Base-by-base conservation (phyloP, 2,329 filamentous ascomycete species). In the Ascochyta viciae-villosae region DNA sequence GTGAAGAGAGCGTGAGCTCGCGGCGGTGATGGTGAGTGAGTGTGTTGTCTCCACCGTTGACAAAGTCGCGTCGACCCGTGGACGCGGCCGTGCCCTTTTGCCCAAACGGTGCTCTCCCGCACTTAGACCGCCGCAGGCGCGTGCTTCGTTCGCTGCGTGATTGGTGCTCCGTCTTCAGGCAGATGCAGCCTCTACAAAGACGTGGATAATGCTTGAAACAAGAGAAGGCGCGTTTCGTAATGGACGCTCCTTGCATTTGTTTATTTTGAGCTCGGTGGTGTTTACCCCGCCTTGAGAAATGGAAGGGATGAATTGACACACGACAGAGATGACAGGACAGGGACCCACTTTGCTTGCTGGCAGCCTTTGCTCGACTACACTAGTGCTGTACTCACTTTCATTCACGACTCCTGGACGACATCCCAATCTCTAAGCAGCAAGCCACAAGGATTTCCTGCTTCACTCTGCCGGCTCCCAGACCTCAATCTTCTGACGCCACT, bases 401-500 rank as follows among this genome's bases (percentile, higher is more conserved):
- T 7, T n/a, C 33, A 13, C 33, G n/a, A 35, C 33, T 35, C n/a
- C 33, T 16, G 33, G 15, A 16, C 4, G 16, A 2, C 8, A 16
- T n/a, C 33, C 2, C 33, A 35, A n/a, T 35, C 13, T 12, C 13
- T 31, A 12, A 15, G 29, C 29, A 13, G 29, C 12, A 31, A 13
- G 3, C 13, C 6, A 31, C 29, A 13, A 12, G 12, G 34, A 8
- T 24, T 26, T 15, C 19, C 6, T 19, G 23, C n/a, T 13, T 57
- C 24, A 26, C 24, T 45, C 38, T 16, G 29, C 40, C 5, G 53
- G 56, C 49, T 63, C 59, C 71, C 70, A 74, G 22, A 74, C 67
- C 37, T 73, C 62, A 13, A 71, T 57, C n/a, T 50, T 49, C 6
- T 33, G 54, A 24, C 35, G 47, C 65, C 64, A 68, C 22, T 62